Evolutionary conservation across 352 stramenopile species (phyloP).

Genomic region (Globisporangium heterothallicum): DNA sequence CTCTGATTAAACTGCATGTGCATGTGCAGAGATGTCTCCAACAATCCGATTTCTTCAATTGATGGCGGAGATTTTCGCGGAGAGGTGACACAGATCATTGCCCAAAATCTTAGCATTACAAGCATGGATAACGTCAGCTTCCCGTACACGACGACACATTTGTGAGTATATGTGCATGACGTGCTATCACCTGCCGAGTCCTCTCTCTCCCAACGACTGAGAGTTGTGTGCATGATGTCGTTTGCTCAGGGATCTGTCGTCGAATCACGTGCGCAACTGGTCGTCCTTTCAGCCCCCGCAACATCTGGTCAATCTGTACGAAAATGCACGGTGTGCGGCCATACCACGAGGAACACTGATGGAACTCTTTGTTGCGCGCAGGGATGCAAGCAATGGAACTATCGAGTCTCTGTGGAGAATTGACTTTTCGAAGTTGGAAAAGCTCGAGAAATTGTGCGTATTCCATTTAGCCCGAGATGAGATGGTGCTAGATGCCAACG

Average conservation of each 20-base stretch:
- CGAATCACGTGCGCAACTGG: constrained; percentile 7
- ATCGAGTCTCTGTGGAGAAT: constrained; percentile 7
- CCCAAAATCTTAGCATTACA: constrained; percentile 12
- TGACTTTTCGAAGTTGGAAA: constrained; percentile 3
- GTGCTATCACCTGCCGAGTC: background rate
- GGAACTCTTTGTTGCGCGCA: background rate
- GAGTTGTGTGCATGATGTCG: background rate
- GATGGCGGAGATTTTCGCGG: background rate
- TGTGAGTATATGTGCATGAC: constrained; percentile 5
- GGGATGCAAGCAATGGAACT: background rate
- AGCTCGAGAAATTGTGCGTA: constrained; percentile 5
- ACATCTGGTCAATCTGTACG: constrained; percentile 4
- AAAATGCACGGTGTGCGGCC: too few relatives aligned
- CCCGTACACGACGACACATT: constrained; percentile 1
- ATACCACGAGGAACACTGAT: too few relatives aligned
- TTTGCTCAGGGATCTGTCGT: constrained; percentile 9
- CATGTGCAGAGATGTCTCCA: constrained; percentile 6
- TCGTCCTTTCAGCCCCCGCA: constrained; percentile 1
- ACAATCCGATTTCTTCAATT: constrained; percentile 9
- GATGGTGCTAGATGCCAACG: background rate
- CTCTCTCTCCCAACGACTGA: background rate
- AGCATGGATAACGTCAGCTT: constrained; percentile 4
- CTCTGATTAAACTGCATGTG: too few relatives aligned
- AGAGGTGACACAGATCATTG: background rate
- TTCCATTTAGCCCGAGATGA: too few relatives aligned